Percentiles rank a stretch among this genome's conserved stretches.
These are phyloP conservation scores for Taiozyma onychis DNA, from an alignment of 1,139 yeast genomes.

Conservation along the genomic window DNA sequence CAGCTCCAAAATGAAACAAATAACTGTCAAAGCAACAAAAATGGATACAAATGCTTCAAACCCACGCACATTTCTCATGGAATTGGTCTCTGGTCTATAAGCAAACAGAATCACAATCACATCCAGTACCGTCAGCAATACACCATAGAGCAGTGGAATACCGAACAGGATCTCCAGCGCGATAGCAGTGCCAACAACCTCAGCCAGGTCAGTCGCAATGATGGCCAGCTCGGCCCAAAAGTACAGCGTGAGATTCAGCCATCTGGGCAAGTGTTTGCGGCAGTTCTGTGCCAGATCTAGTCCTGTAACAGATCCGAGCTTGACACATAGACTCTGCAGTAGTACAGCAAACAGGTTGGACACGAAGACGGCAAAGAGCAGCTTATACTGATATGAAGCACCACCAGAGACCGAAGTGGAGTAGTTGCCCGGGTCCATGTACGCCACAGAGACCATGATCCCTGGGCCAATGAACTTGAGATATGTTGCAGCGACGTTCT, in stretches of 20 bases:
- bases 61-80: constrained; percentile 63
- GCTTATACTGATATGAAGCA: constrained; percentile 76
- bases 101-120: constrained; percentile 83
- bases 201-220: constrained; percentile 89
- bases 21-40: constrained; percentile 75
- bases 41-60: constrained; percentile 79
- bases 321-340: constrained; percentile 77
- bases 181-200: constrained; percentile 90
- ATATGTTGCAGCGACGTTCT: constrained; percentile 36
- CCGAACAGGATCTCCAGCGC: constrained; percentile 76
- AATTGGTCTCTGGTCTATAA: constrained; percentile 81
- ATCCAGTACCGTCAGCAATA: constrained; percentile 74
- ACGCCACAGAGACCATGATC: constrained; percentile 89
- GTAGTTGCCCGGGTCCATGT: constrained; percentile 97
- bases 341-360: constrained; percentile 86
- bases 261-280: constrained; percentile 61
- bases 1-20: constrained; percentile 80
- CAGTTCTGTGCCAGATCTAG: constrained; percentile 85
- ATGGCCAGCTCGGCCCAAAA: constrained; percentile 81
- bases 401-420: constrained; percentile 95
- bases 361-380: constrained; percentile 72
- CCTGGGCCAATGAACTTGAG: constrained; percentile 84
- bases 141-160: constrained; percentile 77
- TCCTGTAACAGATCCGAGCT: constrained; percentile 88
- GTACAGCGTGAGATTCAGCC: constrained; percentile 59